Base-by-base conservation (phyloP, 2,329 filamentous ascomycete species). In the Trichoderma sp. region DNA sequence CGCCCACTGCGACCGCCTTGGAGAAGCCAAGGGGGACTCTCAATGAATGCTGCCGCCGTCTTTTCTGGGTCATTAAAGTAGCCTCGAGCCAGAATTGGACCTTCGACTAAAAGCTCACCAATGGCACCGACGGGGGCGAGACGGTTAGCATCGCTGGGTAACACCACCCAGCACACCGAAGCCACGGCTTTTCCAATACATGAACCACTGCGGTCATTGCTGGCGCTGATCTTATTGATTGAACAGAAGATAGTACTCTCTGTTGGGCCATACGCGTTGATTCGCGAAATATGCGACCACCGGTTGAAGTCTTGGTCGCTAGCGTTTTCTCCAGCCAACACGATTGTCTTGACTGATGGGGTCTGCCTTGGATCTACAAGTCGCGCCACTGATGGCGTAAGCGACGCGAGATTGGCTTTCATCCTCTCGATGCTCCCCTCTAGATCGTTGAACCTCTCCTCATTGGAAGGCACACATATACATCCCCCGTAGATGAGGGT, bases 401-500 rank as follows among this genome's bases (percentile, higher is more conserved):
- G 53, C n/a, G 21, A 24, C 9, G 53, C 53, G 6, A 59, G 9
- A 24, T n/a, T 59, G 11, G 53, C 53, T 27, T 27, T 24, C 18
- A 59, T 21, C 14, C 24, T 14, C 21, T 59, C 24, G 21, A 24
- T 21, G 53, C 53, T 59, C 14, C 53, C 24, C 18, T 53, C 53
- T 9, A 27, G 53, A 14, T 59, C 24, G 53, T 59, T 14, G 81
- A 90, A 91, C 45, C 86, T 85, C 0, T 85, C 84, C 74, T 92
- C 88, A 67, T 88, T 88, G 24, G 29, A 78, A 79, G 16, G 77
- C 67, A 11, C 41, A 68, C 3, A 77, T 38, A 38, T 38, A 38
- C 35, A 38, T 14, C 35, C 35, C 35, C 35, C 35, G 35, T 38
- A 38, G 35, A 38, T 38, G 35, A 38, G 35, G 35, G 35, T 38